These are phyloP conservation scores for Cercospora nicotianae DNA, from an alignment of 2,329 filamentous ascomycete species.

Conservation along the genomic window DNA sequence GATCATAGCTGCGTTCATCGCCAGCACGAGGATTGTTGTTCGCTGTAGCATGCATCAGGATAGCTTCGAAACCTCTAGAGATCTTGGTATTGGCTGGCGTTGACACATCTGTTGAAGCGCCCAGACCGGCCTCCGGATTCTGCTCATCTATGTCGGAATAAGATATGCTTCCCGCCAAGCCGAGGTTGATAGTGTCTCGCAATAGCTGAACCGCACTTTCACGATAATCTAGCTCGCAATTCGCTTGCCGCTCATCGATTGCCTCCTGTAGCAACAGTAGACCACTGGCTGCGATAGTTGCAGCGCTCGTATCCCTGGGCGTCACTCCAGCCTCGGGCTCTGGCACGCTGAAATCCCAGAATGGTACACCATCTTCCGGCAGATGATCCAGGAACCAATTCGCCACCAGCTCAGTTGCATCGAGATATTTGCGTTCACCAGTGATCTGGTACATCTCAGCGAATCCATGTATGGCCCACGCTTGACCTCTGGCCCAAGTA, in stretches of 20 bases:
- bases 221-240: constrained; percentile 9
- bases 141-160: constrained; percentile 15
- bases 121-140: constrained; percentile 10
- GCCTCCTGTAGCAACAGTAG: constrained; percentile 21
- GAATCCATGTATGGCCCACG: constrained; percentile 26
- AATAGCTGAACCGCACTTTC: constrained; percentile 16
- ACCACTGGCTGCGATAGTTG: constrained; percentile 22
- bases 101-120: constrained; percentile 15
- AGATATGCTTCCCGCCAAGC: constrained; percentile 19
- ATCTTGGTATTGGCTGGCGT: constrained; percentile 20
- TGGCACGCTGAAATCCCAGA: constrained; percentile 21
- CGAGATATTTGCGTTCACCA: constrained; percentile 14
- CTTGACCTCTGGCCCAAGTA: constrained; percentile 26
- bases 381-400: constrained; percentile 23
- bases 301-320: constrained; percentile 23
- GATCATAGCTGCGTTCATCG: constrained; percentile 20
- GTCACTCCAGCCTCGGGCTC: constrained; percentile 20
- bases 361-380: constrained; percentile 23
- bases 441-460: constrained; percentile 21
- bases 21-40: constrained; percentile 25
- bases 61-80: constrained; percentile 21
- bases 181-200: constrained; percentile 12
- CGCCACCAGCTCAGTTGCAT: constrained; percentile 16
- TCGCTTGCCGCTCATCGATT: constrained; percentile 13
- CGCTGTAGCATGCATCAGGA: constrained; percentile 25